Conservation (phyloP, 768 basidiomycete species). For the Trametes punicea region DNA sequence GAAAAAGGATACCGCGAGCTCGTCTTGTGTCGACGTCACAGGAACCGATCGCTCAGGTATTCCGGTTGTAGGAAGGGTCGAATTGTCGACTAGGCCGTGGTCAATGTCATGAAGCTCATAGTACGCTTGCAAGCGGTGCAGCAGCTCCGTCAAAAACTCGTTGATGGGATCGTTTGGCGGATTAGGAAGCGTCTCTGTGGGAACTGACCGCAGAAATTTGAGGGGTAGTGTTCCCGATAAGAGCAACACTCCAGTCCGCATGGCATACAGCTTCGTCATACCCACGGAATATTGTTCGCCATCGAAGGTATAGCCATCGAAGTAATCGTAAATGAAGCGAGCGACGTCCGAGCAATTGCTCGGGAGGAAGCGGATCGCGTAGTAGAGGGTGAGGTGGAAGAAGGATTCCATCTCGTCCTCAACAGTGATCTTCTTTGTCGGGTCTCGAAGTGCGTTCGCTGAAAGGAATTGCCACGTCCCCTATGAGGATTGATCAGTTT, state of each 20-base stretch:
- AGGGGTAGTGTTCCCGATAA: background rate
- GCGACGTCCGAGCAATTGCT: background rate
- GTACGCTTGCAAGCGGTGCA: background rate
- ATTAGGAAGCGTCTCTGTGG: background rate
- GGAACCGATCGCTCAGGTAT: background rate
- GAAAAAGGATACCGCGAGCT: too few relatives aligned
- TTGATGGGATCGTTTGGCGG: background rate
- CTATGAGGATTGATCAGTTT: background rate
- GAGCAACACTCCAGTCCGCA: background rate
- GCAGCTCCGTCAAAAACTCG: background rate
- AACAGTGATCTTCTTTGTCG: background rate
- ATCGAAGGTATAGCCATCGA: background rate
- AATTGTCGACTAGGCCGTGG: too few relatives aligned
- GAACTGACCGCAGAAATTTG: background rate
- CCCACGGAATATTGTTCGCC: background rate
- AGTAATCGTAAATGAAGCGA: background rate
- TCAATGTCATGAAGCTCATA: background rate
- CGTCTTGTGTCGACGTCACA: too few relatives aligned
- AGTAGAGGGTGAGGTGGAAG: slow-evolving; percentile 10
- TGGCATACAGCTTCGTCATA: background rate
- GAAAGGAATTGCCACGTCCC: slow-evolving; percentile 14
- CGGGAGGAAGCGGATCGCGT: slow-evolving; percentile 3
- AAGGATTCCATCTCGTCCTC: slow-evolving; percentile 11
- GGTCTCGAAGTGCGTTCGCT: background rate
- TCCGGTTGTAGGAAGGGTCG: too few relatives aligned